phyloP scores from a whole-genome alignment of 495 filamentous ascomycete species.

The Lophiostoma macrostomum region DNA sequence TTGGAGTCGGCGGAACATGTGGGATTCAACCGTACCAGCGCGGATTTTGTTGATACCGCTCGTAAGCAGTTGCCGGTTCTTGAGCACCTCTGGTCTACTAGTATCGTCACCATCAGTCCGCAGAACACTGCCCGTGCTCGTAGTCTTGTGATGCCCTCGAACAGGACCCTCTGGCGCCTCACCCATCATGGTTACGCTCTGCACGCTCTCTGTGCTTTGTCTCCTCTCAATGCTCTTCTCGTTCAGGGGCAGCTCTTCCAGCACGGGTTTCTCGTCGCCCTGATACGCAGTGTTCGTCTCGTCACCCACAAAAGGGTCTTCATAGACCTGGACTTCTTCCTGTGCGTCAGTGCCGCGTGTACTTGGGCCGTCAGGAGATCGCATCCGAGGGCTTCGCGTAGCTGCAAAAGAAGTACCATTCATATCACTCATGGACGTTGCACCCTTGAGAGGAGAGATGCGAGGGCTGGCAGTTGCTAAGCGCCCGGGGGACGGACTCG shows the following conservation, averaged over 20 bases:
- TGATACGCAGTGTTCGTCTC: conserved; percentile 6
- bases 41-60: conserved; percentile 75
- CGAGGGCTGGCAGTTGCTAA: conserved; percentile 25
- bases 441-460: conserved; percentile 9
- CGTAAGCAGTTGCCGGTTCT: conserved; percentile 56
- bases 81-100: conserved; percentile 44
- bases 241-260: conserved; percentile 44
- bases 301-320: conserved; percentile 40
- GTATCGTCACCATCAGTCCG: conserved; percentile 27
- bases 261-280: conserved; percentile 35
- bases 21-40: conserved; percentile 70
- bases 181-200: conserved; percentile 26
- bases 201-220: conserved; percentile 30
- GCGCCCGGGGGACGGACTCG: conserved; percentile 13
- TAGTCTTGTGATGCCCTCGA: conserved; percentile 29
- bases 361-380: conserved; percentile 27
- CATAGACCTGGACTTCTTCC: conserved; percentile 44
- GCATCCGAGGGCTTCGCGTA: conserved; percentile 26
- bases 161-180: conserved; percentile 10
- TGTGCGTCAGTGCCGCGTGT: conserved; percentile 26
- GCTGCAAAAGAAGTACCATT: background rate
- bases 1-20: conserved; percentile 85
- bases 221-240: conserved; percentile 38
- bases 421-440: conserved; percentile 18
- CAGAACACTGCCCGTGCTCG: conserved; percentile 28